Evolutionary conservation across 2,329 filamentous ascomycete species (phyloP), one percentile per base, ranked within the genome.

Genomic region (Alternaria ventricosa): DNA sequence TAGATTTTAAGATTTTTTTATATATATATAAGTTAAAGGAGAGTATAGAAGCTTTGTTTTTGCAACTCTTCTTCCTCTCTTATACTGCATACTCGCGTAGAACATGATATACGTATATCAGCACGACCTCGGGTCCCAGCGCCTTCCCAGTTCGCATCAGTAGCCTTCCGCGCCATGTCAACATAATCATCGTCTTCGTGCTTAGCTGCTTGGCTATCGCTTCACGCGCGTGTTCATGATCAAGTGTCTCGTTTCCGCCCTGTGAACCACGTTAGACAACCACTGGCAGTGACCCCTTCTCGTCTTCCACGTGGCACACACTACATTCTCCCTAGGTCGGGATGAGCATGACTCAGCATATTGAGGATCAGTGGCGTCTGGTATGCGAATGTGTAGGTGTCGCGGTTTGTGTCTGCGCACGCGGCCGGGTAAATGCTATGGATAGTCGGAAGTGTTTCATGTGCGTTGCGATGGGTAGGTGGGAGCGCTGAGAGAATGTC

Each of bases 61-160:
- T 23, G 22, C 22, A 5, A 23, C 22, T 23, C 22, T 23, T 3
- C 22, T 23, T 23, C 22, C 22, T 23, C 22, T 23, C 22, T 23
- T 23, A 23, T 23, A 23, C n/a, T n/a, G n/a, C n/a, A n/a, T n/a
- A n/a, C n/a, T n/a, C n/a, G n/a, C n/a, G n/a, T n/a, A n/a, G n/a
- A n/a, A n/a, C n/a, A n/a, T n/a, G 28, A 30, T 90, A 82, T 10
- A 89, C 84, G 75, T 94, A 94, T 9, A 93, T 84, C 74, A 89
- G 85, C 89, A 92, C 92, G 74, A 93, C 91, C 71, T 92, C 90
- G 71, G 84, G 86, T 61, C 91, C 82, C 36, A 93, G 80, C 13
- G 91, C 91, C 72, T 82, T 87, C 63, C 88, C 86, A 0, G 90
- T 90, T 90, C 4, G 85, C 86, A 54, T 82, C 80, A 11, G 91